Base-by-base conservation (phyloP, 371 early-diverging fungal species). In the Circinella minor region DNA sequence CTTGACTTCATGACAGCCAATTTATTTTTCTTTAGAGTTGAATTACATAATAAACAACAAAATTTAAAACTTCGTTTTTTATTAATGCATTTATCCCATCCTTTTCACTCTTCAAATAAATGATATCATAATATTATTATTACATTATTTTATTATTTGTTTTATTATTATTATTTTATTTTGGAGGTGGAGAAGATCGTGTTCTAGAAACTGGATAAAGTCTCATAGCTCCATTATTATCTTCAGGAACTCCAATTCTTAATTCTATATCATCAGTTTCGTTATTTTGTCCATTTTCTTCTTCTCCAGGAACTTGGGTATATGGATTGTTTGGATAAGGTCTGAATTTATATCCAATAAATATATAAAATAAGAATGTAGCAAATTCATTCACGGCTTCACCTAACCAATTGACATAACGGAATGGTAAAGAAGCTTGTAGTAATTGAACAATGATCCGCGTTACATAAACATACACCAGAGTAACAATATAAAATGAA, bases 251-350 rank as follows among this genome's bases (percentile, higher is more conserved):
- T 48, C 67, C 57, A 55, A 8, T 61, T 64, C 68, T 61, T 55
- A 36, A 13, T 61, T 65, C 65, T 54, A 65, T 68, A 18, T 73
- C 74, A 10, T 74, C 77, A 14, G 75, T 59, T 10, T 81, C 81
- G 17, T 81, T 75, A n/a, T 57, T 14, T 57, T 70, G 5, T 51
- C 15, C 51, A 9, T 77, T 57, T 13, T 81, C 81, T 36, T 83
- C 76, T 17, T 57, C 57, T 27, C 71, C 75, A 17, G 84, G 75
- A 6, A 87, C 82, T 65, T 81, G 77, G 3, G 79, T 85, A 66
- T 87, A 87, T 0, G 86, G 86, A 55, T 87, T 87, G 71, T 85
- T 76, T 43, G 82, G 79, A 61, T 81, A 85, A 4, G 88, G 88
- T 60, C 85, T 71, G 68, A 87, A 87, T 65, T 77, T 79, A 55